Evolutionary conservation across 805 yeast species (phyloP).

Genomic region (Cyberlindnera euphorbiiphila): DNA sequence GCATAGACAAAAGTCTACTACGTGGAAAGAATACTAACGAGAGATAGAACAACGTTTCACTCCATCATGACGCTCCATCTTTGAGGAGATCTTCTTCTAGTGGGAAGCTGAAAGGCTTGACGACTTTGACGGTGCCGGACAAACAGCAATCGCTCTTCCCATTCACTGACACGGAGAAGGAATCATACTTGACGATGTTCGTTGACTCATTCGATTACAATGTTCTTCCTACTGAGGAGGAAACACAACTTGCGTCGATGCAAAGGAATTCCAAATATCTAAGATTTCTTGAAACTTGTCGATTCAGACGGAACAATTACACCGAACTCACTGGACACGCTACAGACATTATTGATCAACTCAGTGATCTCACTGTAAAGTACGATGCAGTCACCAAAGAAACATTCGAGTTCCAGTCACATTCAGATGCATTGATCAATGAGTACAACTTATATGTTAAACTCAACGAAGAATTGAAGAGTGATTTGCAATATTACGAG

Average conservation of each 20-base stretch:
- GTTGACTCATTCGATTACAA: slow-evolving; percentile 40
- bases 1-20: too few species aligned
- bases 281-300: slow-evolving; percentile 31
- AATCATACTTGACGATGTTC: slow-evolving; percentile 32
- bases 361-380: slow-evolving; percentile 45
- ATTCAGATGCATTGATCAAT: slow-evolving; percentile 47
- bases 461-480: slow-evolving; percentile 42
- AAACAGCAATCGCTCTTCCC: slow-evolving; percentile 20
- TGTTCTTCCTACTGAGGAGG: slow-evolving; percentile 36
- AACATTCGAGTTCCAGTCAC: slow-evolving; percentile 59
- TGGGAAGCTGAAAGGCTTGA: not conserved
- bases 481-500: slow-evolving; percentile 58
- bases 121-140: not conserved
- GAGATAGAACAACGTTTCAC: slow-evolving; percentile 16
- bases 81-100: slow-evolving; percentile 20
- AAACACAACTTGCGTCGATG: slow-evolving; percentile 38
- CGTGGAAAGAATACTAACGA: too few species aligned
- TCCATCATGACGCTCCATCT: not conserved
- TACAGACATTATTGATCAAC: slow-evolving; percentile 37
- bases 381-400: slow-evolving; percentile 58
- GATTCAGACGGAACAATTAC: slow-evolving; percentile 29
- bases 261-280: slow-evolving; percentile 31
- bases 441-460: slow-evolving; percentile 40
- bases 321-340: slow-evolving; percentile 43
- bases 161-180: slow-evolving; percentile 33